A percentile compares a stretch with the other conserved stretches of the same genome.
Conservation (phyloP, 805 yeast species). For the Spathaspora hagerdaliae region DNA sequence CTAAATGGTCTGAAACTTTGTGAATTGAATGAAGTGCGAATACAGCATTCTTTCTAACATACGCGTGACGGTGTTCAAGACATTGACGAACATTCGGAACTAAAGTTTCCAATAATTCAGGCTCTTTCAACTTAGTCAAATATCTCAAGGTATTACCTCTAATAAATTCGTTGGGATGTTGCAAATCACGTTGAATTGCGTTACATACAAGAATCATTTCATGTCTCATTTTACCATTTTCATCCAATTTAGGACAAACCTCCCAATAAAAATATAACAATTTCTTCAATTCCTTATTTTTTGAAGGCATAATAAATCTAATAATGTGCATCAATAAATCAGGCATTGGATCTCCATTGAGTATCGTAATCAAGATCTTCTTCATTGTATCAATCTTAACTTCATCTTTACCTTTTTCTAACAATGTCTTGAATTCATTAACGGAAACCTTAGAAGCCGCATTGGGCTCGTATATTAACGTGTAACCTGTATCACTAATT, state of each 20-base stretch:
- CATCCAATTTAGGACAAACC: slow-evolving; percentile 87
- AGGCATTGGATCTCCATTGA: slow-evolving; percentile 91
- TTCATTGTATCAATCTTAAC: slow-evolving; percentile 88
- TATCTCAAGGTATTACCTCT: slow-evolving; percentile 94
- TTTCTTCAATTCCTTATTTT: slow-evolving; percentile 85
- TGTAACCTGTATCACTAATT: slow-evolving; percentile 50
- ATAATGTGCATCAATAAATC: slow-evolving; percentile 94
- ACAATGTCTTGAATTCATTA: slow-evolving; percentile 67
- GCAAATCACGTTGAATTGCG: slow-evolving; percentile 94
- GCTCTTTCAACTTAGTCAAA: slow-evolving; percentile 84
- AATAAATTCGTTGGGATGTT: slow-evolving; percentile 96
- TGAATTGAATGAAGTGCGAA: slow-evolving; percentile 83
- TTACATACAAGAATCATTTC: slow-evolving; percentile 99
- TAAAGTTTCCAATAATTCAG: slow-evolving; percentile 91
- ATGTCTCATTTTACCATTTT: slow-evolving; percentile 88
- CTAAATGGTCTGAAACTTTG: slow-evolving; percentile 76
- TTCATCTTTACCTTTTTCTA: slow-evolving; percentile 89
- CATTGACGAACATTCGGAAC: slow-evolving; percentile 90
- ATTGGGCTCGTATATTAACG: slow-evolving; percentile 76
- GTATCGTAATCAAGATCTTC: slow-evolving; percentile 75
- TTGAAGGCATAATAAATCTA: slow-evolving; percentile 96
- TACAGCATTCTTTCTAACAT: slow-evolving; percentile 95
- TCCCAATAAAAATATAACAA: slow-evolving; percentile 96
- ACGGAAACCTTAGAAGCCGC: slow-evolving; percentile 59
- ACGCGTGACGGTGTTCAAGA: slow-evolving; percentile 94